Evolutionary conservation across 2,329 filamentous ascomycete species (phyloP), one percentile per base, ranked within the genome.

Genomic region (Chalara sp.): DNA sequence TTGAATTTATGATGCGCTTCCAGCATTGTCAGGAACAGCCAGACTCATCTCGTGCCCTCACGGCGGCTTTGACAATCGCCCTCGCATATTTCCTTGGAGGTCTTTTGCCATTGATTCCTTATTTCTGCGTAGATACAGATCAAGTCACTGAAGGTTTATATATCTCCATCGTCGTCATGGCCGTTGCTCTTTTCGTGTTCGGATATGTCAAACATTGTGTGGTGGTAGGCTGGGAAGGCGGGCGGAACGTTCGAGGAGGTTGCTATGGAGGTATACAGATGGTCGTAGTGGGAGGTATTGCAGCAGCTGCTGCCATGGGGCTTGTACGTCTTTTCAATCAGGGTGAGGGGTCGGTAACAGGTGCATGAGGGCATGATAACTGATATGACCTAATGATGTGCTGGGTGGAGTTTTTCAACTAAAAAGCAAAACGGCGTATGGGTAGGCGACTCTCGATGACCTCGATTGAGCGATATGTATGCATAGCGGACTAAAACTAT

Each of bases 121-220:
- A 82, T 59, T 72, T 81, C 52, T 73, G 75, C 49, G 70, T 75
- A 13, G 59, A 54, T 1, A 55, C 56, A 4, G 54, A 71, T 5
- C 61, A 70, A 30, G 71, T 78, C 5, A 60, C 68, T 33, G 54
- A 64, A 12, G 76, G 75, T 6, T 68, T 90, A 47, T 72, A 76
- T 35, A 76, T 80, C 53, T 84, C 80, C 29, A 73, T 84, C 30
- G 73, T 64, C 5, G 74, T 86, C 48, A 86, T 84, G 61, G 73
- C 79, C 10, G 61, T 81, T 6, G 77, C 81, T 1, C 65, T 87
- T 42, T 76, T 86, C 49, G 65, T 69, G 3, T 87, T 87, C 62
- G 83, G 83, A n/a, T 84, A 82, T 58, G 70, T 75, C 50, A 86
- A 86, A 70, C 83, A 80, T 21, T 76, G 61, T 32, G 70, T 79